Evolutionary conservation across 2,329 filamentous ascomycete genomes (phyloP).

Genomic region (Erysiphe pulchra): DNA sequence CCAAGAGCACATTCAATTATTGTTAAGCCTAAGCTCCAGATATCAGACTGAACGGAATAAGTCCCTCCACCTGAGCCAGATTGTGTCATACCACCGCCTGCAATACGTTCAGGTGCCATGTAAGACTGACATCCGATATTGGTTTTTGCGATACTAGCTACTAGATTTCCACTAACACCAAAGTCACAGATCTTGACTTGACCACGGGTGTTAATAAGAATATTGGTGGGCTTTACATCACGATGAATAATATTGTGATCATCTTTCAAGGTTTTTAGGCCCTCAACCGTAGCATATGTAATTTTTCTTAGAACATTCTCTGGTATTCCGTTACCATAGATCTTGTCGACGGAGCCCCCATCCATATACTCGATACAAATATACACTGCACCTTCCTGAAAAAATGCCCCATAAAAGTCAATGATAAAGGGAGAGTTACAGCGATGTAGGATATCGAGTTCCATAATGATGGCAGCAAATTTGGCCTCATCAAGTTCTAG

Average conservation of each 20-base stretch:
- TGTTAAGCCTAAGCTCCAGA: constrained; percentile 85
- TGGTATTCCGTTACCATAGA: constrained; percentile 75
- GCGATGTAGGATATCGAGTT: constrained; percentile 83
- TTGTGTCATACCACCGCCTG: constrained; percentile 54
- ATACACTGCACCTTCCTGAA: constrained; percentile 95
- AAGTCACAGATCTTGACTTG: constrained; percentile 98
- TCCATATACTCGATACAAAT: constrained; percentile 99
- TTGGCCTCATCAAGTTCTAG: constrained; percentile 91
- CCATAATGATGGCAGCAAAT: constrained; percentile 91
- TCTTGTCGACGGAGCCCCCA: constrained; percentile 86
- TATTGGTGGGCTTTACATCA: constrained; percentile 98
- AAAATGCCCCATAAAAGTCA: constrained; percentile 96
- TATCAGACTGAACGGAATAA: constrained; percentile 93
- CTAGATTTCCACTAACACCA: constrained; percentile 84
- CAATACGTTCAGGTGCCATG: constrained; percentile 93
- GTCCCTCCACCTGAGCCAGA: constrained; percentile 50
- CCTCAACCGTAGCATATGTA: constrained; percentile 68
- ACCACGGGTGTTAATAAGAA: constrained; percentile 67
- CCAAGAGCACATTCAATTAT: constrained; percentile 93
- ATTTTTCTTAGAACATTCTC: constrained; percentile 78
- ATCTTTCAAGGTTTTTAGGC: constrained; percentile 80
- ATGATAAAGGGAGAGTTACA: constrained; percentile 92
- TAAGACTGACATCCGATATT: constrained; percentile 99
- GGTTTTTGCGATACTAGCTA: constrained; percentile 92
- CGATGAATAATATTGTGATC: constrained; percentile 98